These are phyloP conservation scores for Coniella vitis DNA, from an alignment of 2,329 filamentous ascomycete genomes.

Conservation along the genomic window DNA sequence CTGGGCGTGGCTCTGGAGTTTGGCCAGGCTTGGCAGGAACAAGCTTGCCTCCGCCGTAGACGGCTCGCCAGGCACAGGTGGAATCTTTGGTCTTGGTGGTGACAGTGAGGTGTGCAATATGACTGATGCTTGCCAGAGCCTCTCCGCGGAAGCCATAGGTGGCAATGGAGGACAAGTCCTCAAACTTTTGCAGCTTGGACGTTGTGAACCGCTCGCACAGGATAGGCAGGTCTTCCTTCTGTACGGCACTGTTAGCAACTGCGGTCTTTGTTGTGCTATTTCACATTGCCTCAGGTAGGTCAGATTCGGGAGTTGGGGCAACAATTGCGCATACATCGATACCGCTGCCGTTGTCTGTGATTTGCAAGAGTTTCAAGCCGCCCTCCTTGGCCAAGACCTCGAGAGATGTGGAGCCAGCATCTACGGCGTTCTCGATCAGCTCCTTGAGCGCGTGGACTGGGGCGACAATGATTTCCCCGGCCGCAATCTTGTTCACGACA, in stretches of 20 bases:
- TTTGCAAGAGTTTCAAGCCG: constrained; percentile 88
- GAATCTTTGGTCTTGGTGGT: constrained; percentile 90
- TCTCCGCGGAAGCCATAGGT: constrained; percentile 99
- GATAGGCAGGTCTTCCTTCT: constrained; percentile 88
- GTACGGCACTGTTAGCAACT: constrained; percentile 20
- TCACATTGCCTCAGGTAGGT: no score
- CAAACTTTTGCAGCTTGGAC: constrained; percentile 88
- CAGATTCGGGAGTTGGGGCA: neutral
- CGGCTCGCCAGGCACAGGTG: constrained; percentile 81
- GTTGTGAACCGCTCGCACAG: constrained; percentile 95
- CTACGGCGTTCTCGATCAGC: constrained; percentile 92
- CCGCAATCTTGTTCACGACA: constrained; percentile 97
- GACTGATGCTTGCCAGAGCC: constrained; percentile 93
- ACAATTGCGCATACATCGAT: constrained; percentile 64
- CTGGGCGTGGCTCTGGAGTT: constrained; percentile 75
- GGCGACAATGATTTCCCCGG: constrained; percentile 95
- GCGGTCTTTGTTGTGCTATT: neutral
- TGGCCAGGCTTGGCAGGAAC: constrained; percentile 83
- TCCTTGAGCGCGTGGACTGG: constrained; percentile 96
- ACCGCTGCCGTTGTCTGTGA: constrained; percentile 93
- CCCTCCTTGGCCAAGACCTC: constrained; percentile 93
- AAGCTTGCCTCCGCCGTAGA: constrained; percentile 78
- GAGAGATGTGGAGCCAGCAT: constrained; percentile 87
- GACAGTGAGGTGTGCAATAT: constrained; percentile 91
- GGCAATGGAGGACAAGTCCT: constrained; percentile 81